Percentiles rank a stretch among this genome's conserved stretches.
Conservation (phyloP, 768 basidiomycete species). For the Kwoniella mangroviensis region DNA sequence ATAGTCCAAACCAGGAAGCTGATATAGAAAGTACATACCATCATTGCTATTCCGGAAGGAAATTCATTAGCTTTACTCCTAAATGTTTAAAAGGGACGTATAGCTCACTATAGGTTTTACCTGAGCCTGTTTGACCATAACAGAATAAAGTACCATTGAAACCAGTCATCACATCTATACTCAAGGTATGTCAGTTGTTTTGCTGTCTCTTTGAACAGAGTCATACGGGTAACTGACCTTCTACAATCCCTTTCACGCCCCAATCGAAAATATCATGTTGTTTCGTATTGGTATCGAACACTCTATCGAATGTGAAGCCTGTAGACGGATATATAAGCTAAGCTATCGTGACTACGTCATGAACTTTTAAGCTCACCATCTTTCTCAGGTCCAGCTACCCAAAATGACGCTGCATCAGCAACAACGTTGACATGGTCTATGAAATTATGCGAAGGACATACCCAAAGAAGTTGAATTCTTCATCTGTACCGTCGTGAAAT, state of each 20-base stretch:
- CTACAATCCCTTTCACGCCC: constrained; percentile 95
- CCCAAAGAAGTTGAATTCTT: constrained; percentile 60
- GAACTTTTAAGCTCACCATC: constrained; percentile 62
- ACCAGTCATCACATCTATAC: constrained; percentile 90
- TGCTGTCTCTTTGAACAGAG: neutral
- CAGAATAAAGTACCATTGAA: constrained; percentile 94
- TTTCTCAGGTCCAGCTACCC: constrained; percentile 77
- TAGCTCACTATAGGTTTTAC: constrained; percentile 58
- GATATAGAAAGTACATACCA: constrained; percentile 65
- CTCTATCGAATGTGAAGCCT: constrained; percentile 93
- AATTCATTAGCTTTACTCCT: neutral
- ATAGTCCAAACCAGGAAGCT: neutral
- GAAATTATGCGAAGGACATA: constrained; percentile 56
- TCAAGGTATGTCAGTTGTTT: neutral
- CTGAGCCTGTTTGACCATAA: constrained; percentile 58
- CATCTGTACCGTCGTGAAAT: constrained; percentile 82
- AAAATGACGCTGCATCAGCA: neutral
- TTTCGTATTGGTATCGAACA: constrained; percentile 87
- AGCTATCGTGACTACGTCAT: neutral
- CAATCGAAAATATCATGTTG: constrained; percentile 98
- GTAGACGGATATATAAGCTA: constrained; percentile 1
- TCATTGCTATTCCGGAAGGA: constrained; percentile 85
- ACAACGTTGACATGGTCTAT: neutral
- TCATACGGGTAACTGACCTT: constrained; percentile 63
- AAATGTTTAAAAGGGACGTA: neutral